These are phyloP conservation scores for Xylaria sp. DNA, from an alignment of 2,329 filamentous ascomycete species.

Conservation along the genomic window DNA sequence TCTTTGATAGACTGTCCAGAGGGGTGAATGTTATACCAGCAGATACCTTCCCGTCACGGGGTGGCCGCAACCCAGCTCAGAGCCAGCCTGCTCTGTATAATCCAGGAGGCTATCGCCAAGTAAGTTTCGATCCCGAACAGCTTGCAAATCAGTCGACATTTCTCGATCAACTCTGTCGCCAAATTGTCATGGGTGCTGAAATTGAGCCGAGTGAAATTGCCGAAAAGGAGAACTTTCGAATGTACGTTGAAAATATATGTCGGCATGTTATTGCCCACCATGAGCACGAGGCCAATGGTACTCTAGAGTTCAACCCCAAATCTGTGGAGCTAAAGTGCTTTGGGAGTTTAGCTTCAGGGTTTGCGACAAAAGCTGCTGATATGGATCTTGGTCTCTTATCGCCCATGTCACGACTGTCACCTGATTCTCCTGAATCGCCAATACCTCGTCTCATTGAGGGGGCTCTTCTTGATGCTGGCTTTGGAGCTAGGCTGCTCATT, in stretches of 20 bases:
- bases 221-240: constrained; percentile 78
- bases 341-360: constrained; percentile 85
- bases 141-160: constrained; percentile 60
- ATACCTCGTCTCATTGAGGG: constrained; percentile 82
- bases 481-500: constrained; percentile 81
- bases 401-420: constrained; percentile 65
- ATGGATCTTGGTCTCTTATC: constrained; percentile 88
- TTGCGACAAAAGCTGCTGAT: constrained; percentile 87
- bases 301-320: constrained; percentile 60
- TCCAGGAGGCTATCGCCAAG: constrained; percentile 46
- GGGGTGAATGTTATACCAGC: constrained; percentile 42
- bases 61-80: constrained; percentile 35
- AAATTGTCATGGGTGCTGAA: constrained; percentile 67
- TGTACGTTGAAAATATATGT: constrained; percentile 72
- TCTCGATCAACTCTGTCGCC: constrained; percentile 61
- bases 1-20: constrained; percentile 34
- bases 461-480: constrained; percentile 75
- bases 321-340: constrained; percentile 80
- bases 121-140: constrained; percentile 55
- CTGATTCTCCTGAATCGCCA: constrained; percentile 65
- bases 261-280: constrained; percentile 66
- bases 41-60: constrained; percentile 44
- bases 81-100: constrained; percentile 50
- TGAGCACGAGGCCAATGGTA: constrained; percentile 57
- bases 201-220: constrained; percentile 72